Evolutionary conservation across 1,284 basidiomycete genomes (phyloP), one percentile per base, ranked within the genome.

Genomic region (Trametes hirsuta): DNA sequence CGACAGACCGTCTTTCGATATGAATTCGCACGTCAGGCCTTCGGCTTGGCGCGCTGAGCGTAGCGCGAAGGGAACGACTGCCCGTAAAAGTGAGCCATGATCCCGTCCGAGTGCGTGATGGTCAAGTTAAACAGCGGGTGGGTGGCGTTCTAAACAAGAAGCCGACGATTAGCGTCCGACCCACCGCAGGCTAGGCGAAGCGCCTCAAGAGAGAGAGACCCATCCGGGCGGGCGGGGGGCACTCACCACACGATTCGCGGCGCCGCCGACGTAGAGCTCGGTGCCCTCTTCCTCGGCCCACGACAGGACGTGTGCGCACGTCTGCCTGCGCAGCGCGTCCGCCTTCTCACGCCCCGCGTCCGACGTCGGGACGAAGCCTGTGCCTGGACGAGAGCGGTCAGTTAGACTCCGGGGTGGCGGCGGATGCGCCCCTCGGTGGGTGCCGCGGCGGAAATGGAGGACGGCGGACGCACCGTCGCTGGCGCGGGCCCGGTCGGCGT

Each of bases 41-140:
- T 51, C 18, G 48, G 39, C 54, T 54, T 59, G 9, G 59, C 45
- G 24, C 50, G 56, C 44, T 51, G 34, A 8, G 63, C 41, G 10
- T 53, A 46, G 12, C 67, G 68, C 22, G 62, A 39, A n/a, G 82
- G 82, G 40, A 83, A 60, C 0, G 61, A 74, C 65, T 94, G 91
- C 4, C 79, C 76, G 73, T 95, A 95, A 71, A 94, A 95, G 74
- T 93, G 81, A 6, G 81, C 77, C 82, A 94, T 85, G 40, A 95
- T 84, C 0, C 76, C 83, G 66, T 91, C 84, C 1, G 87, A 77
- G 68, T 94, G 87, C 0, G 90, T 87, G 6, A 88, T 82, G 0
- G 92, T 90, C 45, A 96, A 74, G 68, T 95, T 94, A 74, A 94
- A 91, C n/a, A 96, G 68, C 0, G 94, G 94, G 66, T 94, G 92